Percentiles rank a stretch among this genome's conserved stretches.
These are phyloP conservation scores for Blastomyces emzantsi DNA, from an alignment of 2,329 filamentous ascomycete genomes.

Conservation along the genomic window DNA sequence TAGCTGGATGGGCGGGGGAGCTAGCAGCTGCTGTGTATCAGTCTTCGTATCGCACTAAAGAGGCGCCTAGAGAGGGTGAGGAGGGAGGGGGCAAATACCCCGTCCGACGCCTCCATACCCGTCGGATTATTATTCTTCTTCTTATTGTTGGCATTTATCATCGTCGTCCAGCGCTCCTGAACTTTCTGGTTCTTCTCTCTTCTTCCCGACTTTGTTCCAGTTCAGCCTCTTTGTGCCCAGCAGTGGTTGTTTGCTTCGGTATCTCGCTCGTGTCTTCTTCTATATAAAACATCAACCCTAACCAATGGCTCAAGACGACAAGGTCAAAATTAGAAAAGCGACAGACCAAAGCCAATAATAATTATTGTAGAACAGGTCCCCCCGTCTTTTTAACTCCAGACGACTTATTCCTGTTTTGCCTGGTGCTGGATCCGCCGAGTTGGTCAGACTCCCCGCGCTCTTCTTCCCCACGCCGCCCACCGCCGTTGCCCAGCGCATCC, in stretches of 20 bases:
- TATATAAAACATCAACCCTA: background rate
- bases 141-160: background rate
- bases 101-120: background rate
- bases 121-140: background rate
- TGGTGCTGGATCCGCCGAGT: background rate
- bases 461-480: background rate
- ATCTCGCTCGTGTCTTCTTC: background rate
- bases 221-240: background rate
- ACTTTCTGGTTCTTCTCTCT: background rate
- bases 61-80: background rate
- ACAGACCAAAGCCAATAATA: background rate
- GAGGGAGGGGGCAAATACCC: background rate
- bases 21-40: background rate
- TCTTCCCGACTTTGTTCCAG: background rate
- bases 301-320: background rate
- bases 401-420: background rate
- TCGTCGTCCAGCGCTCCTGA: background rate
- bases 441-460: background rate
- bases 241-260: background rate
- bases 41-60: slow-evolving; percentile 2
- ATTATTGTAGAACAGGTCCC: background rate
- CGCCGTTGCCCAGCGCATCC: background rate
- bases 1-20: background rate
- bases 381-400: background rate
- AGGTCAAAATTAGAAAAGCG: background rate